Evolutionary conservation across 108 stramenopile genomes (phyloP).

Genomic region (Phaeodactylum tricornutum): DNA sequence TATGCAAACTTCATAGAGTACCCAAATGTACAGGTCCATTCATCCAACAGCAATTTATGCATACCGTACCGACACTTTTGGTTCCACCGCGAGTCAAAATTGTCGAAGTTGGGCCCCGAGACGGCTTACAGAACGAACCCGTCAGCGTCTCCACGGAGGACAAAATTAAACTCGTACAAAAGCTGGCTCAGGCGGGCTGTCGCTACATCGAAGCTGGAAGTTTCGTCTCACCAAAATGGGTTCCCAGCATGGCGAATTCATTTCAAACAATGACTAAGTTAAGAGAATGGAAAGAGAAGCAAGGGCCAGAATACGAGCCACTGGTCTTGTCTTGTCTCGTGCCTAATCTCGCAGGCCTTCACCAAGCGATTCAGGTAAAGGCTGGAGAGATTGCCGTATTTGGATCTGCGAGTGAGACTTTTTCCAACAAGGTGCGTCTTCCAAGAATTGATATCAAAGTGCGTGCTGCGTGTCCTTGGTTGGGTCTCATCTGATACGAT

Average conservation of each 20-base stretch:
- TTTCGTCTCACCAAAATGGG: conserved; percentile 89
- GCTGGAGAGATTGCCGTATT: conserved; percentile 63
- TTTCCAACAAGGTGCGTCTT: conserved; percentile 56
- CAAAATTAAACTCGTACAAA: conserved; percentile 45
- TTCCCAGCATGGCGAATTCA: conserved; percentile 80
- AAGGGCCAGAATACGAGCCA: conserved; percentile 11
- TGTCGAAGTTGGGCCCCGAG: conserved; percentile 50
- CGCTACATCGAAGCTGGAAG: conserved; percentile 59
- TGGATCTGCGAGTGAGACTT: conserved; percentile 75
- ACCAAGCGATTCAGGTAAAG: conserved; percentile 25
- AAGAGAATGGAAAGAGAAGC: conserved; percentile 5
- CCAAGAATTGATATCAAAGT: too few relatives aligned
- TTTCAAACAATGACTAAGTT: conserved; percentile 37
- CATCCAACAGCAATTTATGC: too few relatives aligned
- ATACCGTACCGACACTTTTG: too few relatives aligned
- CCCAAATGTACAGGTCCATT: too few relatives aligned
- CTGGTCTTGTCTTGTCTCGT: conserved; percentile 32
- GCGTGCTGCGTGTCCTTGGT: too few relatives aligned
- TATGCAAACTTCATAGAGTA: too few relatives aligned
- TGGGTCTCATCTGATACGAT: too few relatives aligned
- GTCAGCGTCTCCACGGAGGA: conserved; percentile 27
- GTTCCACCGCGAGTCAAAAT: conserved; percentile 21
- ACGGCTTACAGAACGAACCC: conserved; percentile 79
- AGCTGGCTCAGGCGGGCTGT: conserved; percentile 53
- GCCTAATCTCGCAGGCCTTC: conserved; percentile 69